Evolutionary conservation across 306 rosid species (phyloP).

Genomic region (Macrotyloma uniflorum): DNA sequence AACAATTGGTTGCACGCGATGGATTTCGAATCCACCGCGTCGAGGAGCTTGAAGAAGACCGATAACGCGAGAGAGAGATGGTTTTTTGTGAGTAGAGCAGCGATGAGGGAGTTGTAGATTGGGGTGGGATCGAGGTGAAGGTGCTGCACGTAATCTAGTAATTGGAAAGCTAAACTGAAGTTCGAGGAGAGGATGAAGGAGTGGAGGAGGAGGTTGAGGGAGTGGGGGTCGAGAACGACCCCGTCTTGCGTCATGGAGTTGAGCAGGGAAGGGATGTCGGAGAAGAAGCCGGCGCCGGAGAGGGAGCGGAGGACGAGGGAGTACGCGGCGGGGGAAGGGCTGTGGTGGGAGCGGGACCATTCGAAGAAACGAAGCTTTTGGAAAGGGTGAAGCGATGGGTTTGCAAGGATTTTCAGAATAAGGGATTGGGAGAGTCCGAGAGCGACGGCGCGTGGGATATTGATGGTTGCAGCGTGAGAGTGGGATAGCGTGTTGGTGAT

Average conservation of each 20-base stretch:
- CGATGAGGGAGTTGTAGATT: slow-evolving; percentile 57
- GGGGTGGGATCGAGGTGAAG: slow-evolving; percentile 40
- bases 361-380: slow-evolving; percentile 71
- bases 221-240: slow-evolving; percentile 50
- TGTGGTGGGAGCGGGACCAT: slow-evolving; percentile 52
- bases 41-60: slow-evolving; percentile 58
- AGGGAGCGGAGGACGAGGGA: slow-evolving; percentile 58
- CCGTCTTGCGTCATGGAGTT: slow-evolving; percentile 55
- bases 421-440: slow-evolving; percentile 57
- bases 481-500: slow-evolving; percentile 60
- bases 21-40: slow-evolving; percentile 35
- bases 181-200: slow-evolving; percentile 55
- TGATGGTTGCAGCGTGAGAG: slow-evolving; percentile 56
- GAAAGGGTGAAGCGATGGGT: slow-evolving; percentile 59
- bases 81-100: slow-evolving; percentile 61
- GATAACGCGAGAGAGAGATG: slow-evolving; percentile 70
- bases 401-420: slow-evolving; percentile 60
- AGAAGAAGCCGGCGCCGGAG: slow-evolving; percentile 47
- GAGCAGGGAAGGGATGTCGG: slow-evolving; percentile 57
- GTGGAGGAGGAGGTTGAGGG: slow-evolving; percentile 66
- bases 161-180: slow-evolving; percentile 55
- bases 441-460: slow-evolving; percentile 47
- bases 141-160: slow-evolving; percentile 59
- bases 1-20: slow-evolving; percentile 64
- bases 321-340: slow-evolving; percentile 49